Evolutionary conservation across 208 protist species (phyloP), one percentile per base, ranked within the genome.

Genomic region (Acanthamoeba rhysodes): DNA sequence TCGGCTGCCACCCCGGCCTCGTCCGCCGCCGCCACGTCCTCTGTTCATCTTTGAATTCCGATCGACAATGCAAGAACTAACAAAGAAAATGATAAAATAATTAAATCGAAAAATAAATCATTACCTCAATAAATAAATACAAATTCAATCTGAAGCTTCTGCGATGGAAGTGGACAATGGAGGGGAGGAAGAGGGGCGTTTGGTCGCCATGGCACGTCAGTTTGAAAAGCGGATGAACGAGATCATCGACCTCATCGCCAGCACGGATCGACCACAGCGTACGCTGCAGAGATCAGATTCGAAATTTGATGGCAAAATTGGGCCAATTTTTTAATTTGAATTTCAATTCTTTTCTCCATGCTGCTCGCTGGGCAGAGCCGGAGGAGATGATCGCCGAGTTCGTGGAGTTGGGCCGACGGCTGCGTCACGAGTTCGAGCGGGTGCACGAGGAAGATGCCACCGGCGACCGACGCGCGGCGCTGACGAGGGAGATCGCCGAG

Each of bases 181-280:
- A 78, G 70, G 37, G 37, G 37, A 41, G 37, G 37, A 37, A 74
- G n/a, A 78, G 29, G 70, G 32, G 29, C 70, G 22, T 16, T n/a
- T 78, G 16, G 20, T 48, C 9, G 12, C 70, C 70, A 34, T 78
- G 32, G 70, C 70, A 78, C 70, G 29, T 14, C 70, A 78, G 10
- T 78, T 78, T 22, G 70, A 78, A n/a, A 48, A 5, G 9, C 70
- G 37, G 20, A 78, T 78, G 70, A 78, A 78, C n/a, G 70, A 78
- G 9, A 78, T 78, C n/a, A 78, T 78, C 29, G 8, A 78, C 37
- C 14, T 48, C 29, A 41, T 78, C 29, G 70, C 70, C 20, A n/a
- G 37, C n/a, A 9, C 37, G 9, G 20, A 78, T 78, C 37, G 29
- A 78, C 37, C 37, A 66, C 59, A 66, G 7, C 59, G 59, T 66